Conservation (phyloP, 345 rosid species). For the Pelargonium nanum region DNA sequence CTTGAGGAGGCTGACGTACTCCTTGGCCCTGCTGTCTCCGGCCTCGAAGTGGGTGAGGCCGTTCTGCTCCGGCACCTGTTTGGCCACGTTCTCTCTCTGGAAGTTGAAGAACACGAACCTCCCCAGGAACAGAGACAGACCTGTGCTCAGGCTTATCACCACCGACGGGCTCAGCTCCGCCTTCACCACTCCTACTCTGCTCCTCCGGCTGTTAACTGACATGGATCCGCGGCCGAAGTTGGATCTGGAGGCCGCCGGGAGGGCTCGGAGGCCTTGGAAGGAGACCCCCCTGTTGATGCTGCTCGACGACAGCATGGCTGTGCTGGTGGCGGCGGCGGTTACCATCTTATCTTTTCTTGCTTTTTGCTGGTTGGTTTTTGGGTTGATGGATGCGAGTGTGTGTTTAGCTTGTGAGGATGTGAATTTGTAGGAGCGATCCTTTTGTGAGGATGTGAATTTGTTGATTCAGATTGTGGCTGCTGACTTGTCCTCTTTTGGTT, state of each 20-base stretch:
- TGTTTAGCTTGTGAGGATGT: background rate
- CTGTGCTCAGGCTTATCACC: constrained; percentile 94
- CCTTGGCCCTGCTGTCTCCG: constrained; percentile 84
- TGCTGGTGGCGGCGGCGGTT: no score
- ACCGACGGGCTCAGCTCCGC: constrained; percentile 69
- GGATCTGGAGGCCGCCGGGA: no score
- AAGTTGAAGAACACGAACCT: constrained; percentile 97
- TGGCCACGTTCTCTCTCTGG: constrained; percentile 94
- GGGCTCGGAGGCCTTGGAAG: no score
- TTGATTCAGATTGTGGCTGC: constrained; percentile 19
- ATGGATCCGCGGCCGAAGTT: no score
- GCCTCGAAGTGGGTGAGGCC: constrained; percentile 93
- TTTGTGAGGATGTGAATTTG: constrained; percentile 23
- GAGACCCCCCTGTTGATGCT: no score
- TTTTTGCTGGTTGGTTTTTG: constrained; percentile 16
- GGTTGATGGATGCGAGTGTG: constrained; percentile 24
- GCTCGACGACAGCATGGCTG: no score
- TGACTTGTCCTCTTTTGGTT: constrained; percentile 33
- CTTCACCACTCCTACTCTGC: constrained; percentile 41
- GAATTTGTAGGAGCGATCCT: background rate
- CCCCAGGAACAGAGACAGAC: constrained; percentile 85
- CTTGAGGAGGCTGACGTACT: constrained; percentile 79
- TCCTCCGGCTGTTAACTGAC: background rate
- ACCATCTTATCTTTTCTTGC: no score
- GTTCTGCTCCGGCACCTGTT: constrained; percentile 97